phyloP scores from a whole-genome alignment of 176 grass and related monocot genomes.

The Hordeum marinum region DNA sequence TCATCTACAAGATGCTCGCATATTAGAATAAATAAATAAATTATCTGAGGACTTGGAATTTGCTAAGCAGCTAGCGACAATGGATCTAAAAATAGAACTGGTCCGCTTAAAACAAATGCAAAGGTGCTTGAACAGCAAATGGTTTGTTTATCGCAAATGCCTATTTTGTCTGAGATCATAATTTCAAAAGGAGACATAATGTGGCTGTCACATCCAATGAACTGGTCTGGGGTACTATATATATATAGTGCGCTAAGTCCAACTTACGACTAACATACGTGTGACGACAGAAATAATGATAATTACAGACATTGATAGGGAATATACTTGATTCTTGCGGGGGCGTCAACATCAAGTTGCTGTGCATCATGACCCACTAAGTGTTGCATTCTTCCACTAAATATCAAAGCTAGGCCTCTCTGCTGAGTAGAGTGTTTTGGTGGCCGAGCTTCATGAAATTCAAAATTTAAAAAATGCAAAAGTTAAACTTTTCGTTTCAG shows the following conservation, averaged over 20 bases:
- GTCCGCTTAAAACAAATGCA: not conserved
- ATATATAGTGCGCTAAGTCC: not conserved
- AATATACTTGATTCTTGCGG: slow-evolving; percentile 39
- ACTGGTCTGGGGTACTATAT: slow-evolving; percentile 6
- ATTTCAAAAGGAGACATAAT: not conserved
- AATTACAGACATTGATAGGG: not conserved
- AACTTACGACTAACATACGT: not conserved
- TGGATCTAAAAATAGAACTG: not conserved
- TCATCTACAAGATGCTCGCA: not conserved
- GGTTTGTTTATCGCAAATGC: not conserved
- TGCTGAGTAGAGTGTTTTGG: too few relatives aligned
- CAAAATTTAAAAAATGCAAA: too few relatives aligned
- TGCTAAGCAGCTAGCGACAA: not conserved
- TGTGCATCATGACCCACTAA: not conserved
- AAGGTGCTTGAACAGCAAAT: not conserved
- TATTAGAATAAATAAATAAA: not conserved
- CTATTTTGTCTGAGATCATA: slow-evolving; percentile 1
- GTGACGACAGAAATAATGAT: slow-evolving; percentile 10
- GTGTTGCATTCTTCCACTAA: slow-evolving; percentile 21
- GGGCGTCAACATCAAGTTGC: slow-evolving; percentile 25
- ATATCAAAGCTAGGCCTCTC: not conserved
- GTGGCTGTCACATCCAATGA: slow-evolving; percentile 4
- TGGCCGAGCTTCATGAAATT: too few relatives aligned
- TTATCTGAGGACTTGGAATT: not conserved
- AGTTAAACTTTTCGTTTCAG: too few relatives aligned